phyloP scores from a whole-genome alignment of 176 grass and related monocot species.

The Raddia guianensis region DNA sequence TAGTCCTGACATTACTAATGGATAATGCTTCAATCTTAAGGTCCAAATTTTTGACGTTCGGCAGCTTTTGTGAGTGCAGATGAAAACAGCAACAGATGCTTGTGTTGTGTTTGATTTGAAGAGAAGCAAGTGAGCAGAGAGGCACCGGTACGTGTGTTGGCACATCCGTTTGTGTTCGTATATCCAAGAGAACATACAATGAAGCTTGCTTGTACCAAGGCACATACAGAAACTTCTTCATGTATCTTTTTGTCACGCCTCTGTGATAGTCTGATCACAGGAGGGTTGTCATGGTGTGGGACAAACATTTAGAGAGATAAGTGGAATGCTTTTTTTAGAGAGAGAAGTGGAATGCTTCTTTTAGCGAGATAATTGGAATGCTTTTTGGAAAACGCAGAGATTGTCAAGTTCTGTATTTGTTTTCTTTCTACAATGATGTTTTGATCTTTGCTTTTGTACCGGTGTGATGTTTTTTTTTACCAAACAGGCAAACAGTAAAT shows the following conservation, averaged over 20 bases:
- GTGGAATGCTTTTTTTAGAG: neutral
- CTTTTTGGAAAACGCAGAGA: neutral
- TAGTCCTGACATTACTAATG: neutral
- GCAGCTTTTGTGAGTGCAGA: constrained; percentile 40
- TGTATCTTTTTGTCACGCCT: constrained; percentile 21
- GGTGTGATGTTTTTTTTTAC: neutral
- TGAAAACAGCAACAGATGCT: constrained; percentile 78
- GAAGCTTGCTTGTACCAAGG: constrained; percentile 22
- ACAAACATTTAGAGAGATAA: constrained; percentile 17
- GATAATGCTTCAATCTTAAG: neutral
- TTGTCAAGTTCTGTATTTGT: constrained; percentile 28
- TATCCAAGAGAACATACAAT: constrained; percentile 9
- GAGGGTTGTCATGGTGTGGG: neutral
- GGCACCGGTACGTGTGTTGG: neutral
- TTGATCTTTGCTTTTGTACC: constrained; percentile 5
- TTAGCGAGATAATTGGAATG: neutral
- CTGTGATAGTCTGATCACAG: neutral
- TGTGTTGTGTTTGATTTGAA: constrained; percentile 71
- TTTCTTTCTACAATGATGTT: neutral
- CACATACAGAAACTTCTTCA: constrained; percentile 19
- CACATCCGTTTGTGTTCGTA: neutral
- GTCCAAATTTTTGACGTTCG: neutral
- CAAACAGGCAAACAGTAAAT: neutral
- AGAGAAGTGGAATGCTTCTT: neutral
- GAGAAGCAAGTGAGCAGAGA: constrained; percentile 56